A percentile compares a stretch with the other conserved stretches of the same genome.
Evolutionary conservation across 495 filamentous ascomycete genomes (phyloP).

Genomic region (Polyplosphaeria fusca): DNA sequence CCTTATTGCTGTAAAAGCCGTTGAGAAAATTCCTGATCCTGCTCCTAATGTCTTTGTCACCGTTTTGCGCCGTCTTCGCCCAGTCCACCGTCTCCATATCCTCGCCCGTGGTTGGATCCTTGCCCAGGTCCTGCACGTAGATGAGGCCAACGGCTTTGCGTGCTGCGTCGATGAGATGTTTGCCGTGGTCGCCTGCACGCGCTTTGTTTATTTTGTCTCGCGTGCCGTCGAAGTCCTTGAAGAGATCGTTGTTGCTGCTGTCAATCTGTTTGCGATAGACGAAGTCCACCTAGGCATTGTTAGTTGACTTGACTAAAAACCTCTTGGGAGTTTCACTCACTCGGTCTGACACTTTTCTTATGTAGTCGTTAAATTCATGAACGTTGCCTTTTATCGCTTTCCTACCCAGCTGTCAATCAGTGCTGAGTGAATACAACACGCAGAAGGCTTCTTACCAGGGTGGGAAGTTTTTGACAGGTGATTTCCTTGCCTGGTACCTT

Average conservation of each 20-base stretch:
- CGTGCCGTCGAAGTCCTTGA: slow-evolving; percentile 3
- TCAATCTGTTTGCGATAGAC: neutral
- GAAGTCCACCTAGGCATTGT: neutral
- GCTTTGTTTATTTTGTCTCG: neutral
- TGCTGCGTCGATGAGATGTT: slow-evolving; percentile 2
- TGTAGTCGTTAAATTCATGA: slow-evolving; percentile 11
- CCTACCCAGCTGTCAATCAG: no score
- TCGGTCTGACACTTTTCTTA: neutral
- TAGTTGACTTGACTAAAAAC: neutral
- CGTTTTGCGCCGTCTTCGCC: neutral
- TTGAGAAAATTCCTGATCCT: no score
- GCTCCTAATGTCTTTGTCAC: no score
- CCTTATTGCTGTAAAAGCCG: no score
- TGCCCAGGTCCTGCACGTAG: neutral
- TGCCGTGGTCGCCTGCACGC: slow-evolving; percentile 10
- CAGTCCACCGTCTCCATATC: slow-evolving; percentile 5
- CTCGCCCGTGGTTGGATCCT: neutral
- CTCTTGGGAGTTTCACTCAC: neutral
- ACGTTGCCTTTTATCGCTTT: slow-evolving; percentile 3
- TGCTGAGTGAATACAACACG: no score
- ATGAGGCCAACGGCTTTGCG: neutral
- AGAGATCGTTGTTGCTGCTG: slow-evolving; percentile 1
- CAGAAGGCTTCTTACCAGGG: neutral
- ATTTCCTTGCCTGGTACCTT: neutral
- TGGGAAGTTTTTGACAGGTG: neutral